A percentile compares a stretch with the other conserved stretches of the same genome.
Conservation (phyloP, 2,329 filamentous ascomycete species). For the Phyllosticta capitalensis region DNA sequence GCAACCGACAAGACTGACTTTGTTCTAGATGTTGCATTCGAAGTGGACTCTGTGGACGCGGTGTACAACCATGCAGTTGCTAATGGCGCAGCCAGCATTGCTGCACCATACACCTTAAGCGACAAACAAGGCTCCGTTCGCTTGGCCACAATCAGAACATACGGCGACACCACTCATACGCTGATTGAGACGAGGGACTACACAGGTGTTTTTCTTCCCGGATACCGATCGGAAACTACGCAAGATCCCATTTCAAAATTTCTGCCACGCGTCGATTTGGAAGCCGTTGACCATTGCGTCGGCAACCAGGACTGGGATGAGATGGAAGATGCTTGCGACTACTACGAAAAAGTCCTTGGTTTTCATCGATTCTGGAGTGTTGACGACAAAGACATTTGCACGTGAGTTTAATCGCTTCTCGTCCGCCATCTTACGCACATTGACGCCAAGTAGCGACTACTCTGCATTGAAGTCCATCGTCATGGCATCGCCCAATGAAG, state of each 20-base stretch:
- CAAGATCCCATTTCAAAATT: constrained; percentile 37
- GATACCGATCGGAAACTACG: constrained; percentile 52
- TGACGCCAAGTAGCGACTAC: constrained; percentile 48
- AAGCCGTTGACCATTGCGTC: constrained; percentile 88
- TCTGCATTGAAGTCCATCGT: constrained; percentile 81
- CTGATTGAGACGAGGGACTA: constrained; percentile 68
- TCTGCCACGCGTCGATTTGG: constrained; percentile 58
- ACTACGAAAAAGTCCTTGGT: constrained; percentile 78
- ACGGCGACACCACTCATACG: constrained; percentile 92
- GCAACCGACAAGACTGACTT: background rate
- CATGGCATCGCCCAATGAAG: constrained; percentile 73
- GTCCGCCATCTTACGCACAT: background rate
- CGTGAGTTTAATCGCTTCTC: constrained; percentile 23
- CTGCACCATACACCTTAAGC: constrained; percentile 43
- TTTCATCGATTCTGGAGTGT: constrained; percentile 98
- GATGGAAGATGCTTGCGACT: constrained; percentile 59
- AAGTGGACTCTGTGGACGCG: constrained; percentile 78
- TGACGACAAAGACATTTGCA: constrained; percentile 86
- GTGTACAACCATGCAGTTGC: constrained; percentile 67
- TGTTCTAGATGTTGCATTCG: constrained; percentile 69
- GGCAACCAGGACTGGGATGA: constrained; percentile 94
- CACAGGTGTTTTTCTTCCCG: constrained; percentile 69
- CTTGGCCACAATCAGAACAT: constrained; percentile 76
- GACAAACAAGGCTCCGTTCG: constrained; percentile 60
- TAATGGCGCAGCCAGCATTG: constrained; percentile 53